phyloP scores from a whole-genome alignment of 2,329 filamentous ascomycete species.

The Sclerotinia trifoliorum region DNA sequence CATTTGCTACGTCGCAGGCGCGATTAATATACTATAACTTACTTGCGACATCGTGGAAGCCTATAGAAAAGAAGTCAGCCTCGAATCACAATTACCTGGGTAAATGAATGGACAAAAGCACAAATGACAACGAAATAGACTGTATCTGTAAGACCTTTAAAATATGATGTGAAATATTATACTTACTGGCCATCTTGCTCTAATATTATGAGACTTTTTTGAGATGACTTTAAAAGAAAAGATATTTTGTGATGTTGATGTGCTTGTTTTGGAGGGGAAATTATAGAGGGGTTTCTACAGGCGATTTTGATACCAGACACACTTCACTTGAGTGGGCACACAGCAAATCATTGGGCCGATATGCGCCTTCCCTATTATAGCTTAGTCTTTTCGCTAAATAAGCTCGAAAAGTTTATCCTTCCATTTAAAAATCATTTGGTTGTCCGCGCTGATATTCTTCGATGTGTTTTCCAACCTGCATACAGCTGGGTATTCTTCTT shows the following conservation, averaged over 20 bases:
- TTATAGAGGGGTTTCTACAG: conserved; percentile 22
- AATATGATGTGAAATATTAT: not conserved
- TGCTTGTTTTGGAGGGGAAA: conserved; percentile 20
- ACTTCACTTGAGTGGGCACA: not conserved
- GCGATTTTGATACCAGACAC: conserved; percentile 19
- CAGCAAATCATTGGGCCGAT: conserved; percentile 5
- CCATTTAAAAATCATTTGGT: not conserved
- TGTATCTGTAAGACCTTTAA: not conserved
- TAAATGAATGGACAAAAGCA: not conserved
- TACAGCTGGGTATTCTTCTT: not conserved
- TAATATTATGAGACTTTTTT: conserved; percentile 3
- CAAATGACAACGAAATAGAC: not conserved
- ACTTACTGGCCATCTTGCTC: conserved; percentile 40
- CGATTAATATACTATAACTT: conserved; percentile 29
- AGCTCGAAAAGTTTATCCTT: conserved; percentile 5
- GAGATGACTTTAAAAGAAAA: not conserved
- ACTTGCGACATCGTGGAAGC: conserved; percentile 46
- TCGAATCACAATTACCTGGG: conserved; percentile 3
- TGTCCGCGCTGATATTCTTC: no score
- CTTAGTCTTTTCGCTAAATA: conserved; percentile 14
- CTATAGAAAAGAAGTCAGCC: conserved; percentile 36
- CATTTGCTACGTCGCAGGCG: not conserved
- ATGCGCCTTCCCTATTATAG: not conserved
- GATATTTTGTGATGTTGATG: conserved; percentile 19
- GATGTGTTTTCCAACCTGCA: not conserved